Evolutionary conservation across 2,329 filamentous ascomycete species (phyloP), one percentile per base, ranked within the genome.

Genomic region (Fusarium redolens): DNA sequence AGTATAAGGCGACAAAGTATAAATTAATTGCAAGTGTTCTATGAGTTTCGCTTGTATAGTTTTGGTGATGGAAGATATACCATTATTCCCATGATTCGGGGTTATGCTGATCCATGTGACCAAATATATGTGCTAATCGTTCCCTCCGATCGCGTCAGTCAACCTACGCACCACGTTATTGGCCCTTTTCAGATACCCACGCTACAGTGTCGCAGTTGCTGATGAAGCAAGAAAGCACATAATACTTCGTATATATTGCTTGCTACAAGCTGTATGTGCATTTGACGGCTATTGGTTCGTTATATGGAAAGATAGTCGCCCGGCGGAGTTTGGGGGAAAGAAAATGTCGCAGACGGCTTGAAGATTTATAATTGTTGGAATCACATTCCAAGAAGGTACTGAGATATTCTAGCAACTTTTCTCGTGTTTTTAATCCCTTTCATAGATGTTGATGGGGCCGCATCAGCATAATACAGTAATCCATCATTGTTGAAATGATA

Each of bases 91-190:
- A 40, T 30, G 18, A 5, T n/a, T 54, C 18, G 22, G 37, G 48
- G n/a, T 28, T 31, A 43, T 22, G 38, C 11, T 30, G 37, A 33
- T 61, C 41, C 48, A 44, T 41, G 58, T 61, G 47, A 55, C 43
- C 31, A 38, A n/a, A 43, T 22, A 15, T 17, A 55, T 61, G 28
- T 33, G 59, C 40, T 57, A 38, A 45, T 61, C 20, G 50, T 20
- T 40, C 40, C 40, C 50, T n/a, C 40, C 30, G 40, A 61, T 61
- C 58, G 58, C 58, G 58, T 61, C 58, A 61, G 58, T 44, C 18
- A 17, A 37, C 38, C 30, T 22, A 44, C 20, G 25, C 22, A 25
- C 18, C 22, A 61, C 28, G 31, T 44, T 20, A 56, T 61, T 61
- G 58, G 48, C 38, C 33, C 38, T 8, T 31, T 25, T 22, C 14